Percentiles rank a stretch among this genome's conserved stretches.
Conservation (phyloP, 169 alveolate genomes). For the Plasmodium malariae region DNA sequence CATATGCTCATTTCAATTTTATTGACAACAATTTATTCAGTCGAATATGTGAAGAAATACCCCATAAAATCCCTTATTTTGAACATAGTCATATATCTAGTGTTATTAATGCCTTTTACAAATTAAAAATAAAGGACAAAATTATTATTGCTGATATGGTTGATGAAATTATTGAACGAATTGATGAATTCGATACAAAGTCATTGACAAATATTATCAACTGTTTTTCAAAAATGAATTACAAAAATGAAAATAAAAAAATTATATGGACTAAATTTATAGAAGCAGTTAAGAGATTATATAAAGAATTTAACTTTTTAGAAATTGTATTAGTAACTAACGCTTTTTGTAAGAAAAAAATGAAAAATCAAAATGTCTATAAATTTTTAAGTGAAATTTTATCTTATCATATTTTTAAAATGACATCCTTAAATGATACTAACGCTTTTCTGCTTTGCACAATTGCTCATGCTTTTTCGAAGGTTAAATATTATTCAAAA, state of each 20-base stretch:
- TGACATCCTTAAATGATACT: constrained; percentile 28
- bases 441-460: constrained; percentile 65
- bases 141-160: constrained; percentile 57
- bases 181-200: constrained; percentile 67
- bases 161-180: constrained; percentile 60
- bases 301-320: constrained; percentile 49
- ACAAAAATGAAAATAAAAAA: constrained; percentile 50
- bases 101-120: constrained; percentile 58
- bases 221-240: constrained; percentile 53
- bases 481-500: constrained; percentile 22
- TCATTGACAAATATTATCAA: constrained; percentile 64
- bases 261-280: constrained; percentile 42
- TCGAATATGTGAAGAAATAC: constrained; percentile 78
- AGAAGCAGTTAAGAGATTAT: constrained; percentile 46
- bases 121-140: constrained; percentile 64
- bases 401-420: constrained; percentile 29
- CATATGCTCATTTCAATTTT: constrained; percentile 70
- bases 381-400: constrained; percentile 26
- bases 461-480: constrained; percentile 50
- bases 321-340: constrained; percentile 52
- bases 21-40: constrained; percentile 54
- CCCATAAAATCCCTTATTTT: constrained; percentile 68
- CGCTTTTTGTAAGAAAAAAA: constrained; percentile 54
- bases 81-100: constrained; percentile 53
- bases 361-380: constrained; percentile 46